phyloP scores from a whole-genome alignment of 768 basidiomycete species.

The Hericium coralloides region DNA sequence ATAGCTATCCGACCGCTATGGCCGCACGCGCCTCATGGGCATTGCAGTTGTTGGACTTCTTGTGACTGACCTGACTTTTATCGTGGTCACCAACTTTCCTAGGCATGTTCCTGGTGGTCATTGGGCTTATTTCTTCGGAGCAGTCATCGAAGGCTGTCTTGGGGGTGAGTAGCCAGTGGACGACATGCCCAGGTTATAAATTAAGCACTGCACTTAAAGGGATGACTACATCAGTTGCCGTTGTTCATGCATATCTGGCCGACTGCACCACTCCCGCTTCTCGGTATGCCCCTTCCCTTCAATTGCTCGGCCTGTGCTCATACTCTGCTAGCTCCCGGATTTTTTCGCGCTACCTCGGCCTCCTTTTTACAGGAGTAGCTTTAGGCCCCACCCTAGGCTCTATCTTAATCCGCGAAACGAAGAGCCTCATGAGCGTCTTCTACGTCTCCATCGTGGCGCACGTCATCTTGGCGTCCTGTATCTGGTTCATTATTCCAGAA shows the following conservation, averaged over 20 bases:
- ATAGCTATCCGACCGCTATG: conserved; percentile 5
- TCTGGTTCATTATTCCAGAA: conserved; percentile 1
- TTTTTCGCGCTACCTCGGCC: conserved; percentile 1
- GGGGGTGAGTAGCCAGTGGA: not conserved
- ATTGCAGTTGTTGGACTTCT: not conserved
- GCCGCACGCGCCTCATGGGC: not conserved
- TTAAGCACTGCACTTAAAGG: not conserved
- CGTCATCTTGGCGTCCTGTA: not conserved
- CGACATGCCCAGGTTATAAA: not conserved
- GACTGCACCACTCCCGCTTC: not conserved
- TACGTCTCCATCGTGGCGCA: not conserved
- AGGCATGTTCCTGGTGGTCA: conserved; percentile 1
- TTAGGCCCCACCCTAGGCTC: not conserved
- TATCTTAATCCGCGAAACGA: not conserved
- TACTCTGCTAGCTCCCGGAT: not conserved
- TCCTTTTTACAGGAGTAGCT: conserved; percentile 1
- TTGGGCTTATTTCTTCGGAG: not conserved
- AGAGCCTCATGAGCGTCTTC: not conserved
- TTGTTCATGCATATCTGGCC: conserved; percentile 1
- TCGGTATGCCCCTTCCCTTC: not conserved
- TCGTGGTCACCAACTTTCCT: not conserved
- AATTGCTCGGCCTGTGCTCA: not conserved
- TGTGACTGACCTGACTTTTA: not conserved
- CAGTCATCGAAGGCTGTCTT: not conserved
- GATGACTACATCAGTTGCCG: not conserved